phyloP scores from a whole-genome alignment of 2,329 filamentous ascomycete genomes.

The Colletotrichum siamense region DNA sequence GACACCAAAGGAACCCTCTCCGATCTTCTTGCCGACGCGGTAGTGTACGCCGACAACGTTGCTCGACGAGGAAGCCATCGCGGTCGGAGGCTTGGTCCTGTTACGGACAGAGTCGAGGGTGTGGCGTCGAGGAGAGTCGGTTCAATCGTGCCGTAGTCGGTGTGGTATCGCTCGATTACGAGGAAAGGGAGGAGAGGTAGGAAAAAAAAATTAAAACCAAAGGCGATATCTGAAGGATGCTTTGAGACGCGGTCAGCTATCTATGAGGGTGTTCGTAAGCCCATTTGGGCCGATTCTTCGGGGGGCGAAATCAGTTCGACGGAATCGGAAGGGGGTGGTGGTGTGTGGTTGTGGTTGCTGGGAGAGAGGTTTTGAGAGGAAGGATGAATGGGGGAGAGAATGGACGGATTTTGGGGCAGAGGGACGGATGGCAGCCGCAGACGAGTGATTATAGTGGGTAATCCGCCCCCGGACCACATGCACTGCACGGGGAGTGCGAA shows the following conservation, averaged over 20 bases:
- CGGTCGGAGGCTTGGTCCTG: slow-evolving; percentile 27
- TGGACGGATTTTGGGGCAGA: slow-evolving; percentile 22
- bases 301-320: slow-evolving; percentile 15
- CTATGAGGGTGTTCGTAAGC: slow-evolving; percentile 15
- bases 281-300: slow-evolving; percentile 18
- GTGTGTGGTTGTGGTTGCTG: slow-evolving; percentile 4
- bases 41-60: slow-evolving; percentile 99
- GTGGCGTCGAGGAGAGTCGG: not conserved
- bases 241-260: slow-evolving; percentile 11
- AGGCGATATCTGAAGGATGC: slow-evolving; percentile 12
- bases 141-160: slow-evolving; percentile 4
- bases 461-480: slow-evolving; percentile 17
- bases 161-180: not conserved
- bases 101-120: slow-evolving; percentile 26
- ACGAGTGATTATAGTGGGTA: slow-evolving; percentile 19
- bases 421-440: slow-evolving; percentile 19
- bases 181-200: not conserved
- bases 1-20: slow-evolving; percentile 97
- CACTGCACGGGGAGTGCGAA: slow-evolving; percentile 17
- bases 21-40: slow-evolving; percentile 98
- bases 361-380: slow-evolving; percentile 16
- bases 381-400: slow-evolving; percentile 22
- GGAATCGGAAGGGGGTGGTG: slow-evolving; percentile 6
- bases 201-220: not conserved
- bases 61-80: slow-evolving; percentile 87